phyloP scores from a whole-genome alignment of 225 moss, liverwort and hornwort genomes.

The Sphagnum contortum region DNA sequence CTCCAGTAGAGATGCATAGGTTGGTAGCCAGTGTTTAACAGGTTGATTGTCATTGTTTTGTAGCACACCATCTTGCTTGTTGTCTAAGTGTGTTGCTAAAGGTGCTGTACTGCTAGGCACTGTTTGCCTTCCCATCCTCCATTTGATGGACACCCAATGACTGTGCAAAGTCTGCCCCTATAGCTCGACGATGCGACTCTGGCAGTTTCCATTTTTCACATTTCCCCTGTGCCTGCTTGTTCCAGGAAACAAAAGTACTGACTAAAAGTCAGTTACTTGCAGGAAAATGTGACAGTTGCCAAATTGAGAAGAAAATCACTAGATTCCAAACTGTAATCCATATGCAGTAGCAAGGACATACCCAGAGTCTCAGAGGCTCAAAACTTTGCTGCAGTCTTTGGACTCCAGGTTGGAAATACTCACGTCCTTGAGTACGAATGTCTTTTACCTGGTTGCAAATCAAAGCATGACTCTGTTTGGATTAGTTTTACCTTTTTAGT shows the following conservation, averaged over 20 bases:
- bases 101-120: background rate
- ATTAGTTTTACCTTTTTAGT: too few species aligned
- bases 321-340: too few species aligned
- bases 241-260: too few species aligned
- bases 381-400: constrained; percentile 15
- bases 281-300: background rate
- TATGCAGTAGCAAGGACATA: constrained; percentile 5
- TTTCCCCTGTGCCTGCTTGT: constrained; percentile 12
- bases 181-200: constrained; percentile 18
- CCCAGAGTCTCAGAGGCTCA: constrained; percentile 25
- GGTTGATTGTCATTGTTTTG: too few species aligned
- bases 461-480: background rate
- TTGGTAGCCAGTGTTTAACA: too few species aligned
- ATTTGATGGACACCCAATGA: constrained; percentile 20
- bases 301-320: too few species aligned
- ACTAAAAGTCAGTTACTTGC: too few species aligned
- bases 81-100: too few species aligned
- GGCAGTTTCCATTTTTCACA: constrained; percentile 22
- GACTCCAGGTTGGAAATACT: constrained; percentile 6
- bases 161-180: constrained; percentile 17
- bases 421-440: constrained; percentile 14
- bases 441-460: constrained; percentile 18
- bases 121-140: constrained; percentile 10
- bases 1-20: too few species aligned
- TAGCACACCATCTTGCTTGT: too few species aligned